Evolutionary conservation across 1,284 basidiomycete genomes (phyloP).

Genomic region (Ustilago cynodontis): DNA sequence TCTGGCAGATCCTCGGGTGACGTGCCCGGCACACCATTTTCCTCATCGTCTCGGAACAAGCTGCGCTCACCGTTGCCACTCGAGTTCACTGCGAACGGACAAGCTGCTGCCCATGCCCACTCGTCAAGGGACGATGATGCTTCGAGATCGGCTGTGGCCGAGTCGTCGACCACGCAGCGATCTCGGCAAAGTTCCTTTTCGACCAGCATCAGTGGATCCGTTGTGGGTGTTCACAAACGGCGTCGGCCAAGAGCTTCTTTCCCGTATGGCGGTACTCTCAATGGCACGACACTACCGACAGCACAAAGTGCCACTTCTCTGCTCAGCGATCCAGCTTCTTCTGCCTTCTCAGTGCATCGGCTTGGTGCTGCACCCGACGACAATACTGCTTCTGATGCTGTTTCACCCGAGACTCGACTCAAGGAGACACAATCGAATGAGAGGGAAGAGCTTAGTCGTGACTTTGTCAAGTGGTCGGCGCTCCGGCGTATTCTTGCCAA

Average conservation of each 20-base stretch:
- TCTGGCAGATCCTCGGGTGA: slow-evolving; percentile 33
- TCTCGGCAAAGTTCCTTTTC: slow-evolving; percentile 55
- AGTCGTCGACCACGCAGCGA: slow-evolving; percentile 35
- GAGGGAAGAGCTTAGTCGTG: slow-evolving; percentile 71
- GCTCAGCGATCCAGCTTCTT: slow-evolving; percentile 33
- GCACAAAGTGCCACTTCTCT: slow-evolving; percentile 31
- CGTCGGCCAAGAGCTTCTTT: slow-evolving; percentile 37
- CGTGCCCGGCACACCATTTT: slow-evolving; percentile 31
- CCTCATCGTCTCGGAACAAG: slow-evolving; percentile 48
- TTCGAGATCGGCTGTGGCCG: slow-evolving; percentile 19
- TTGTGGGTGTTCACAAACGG: slow-evolving; percentile 18
- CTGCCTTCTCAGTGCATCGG: slow-evolving; percentile 15
- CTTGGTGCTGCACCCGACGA: slow-evolving; percentile 5
- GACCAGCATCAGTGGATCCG: slow-evolving; percentile 41
- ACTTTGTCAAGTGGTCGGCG: slow-evolving; percentile 84
- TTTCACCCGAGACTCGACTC: slow-evolving; percentile 7
- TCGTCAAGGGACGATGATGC: slow-evolving; percentile 44
- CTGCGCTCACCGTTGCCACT: slow-evolving; percentile 38
- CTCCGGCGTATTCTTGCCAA: slow-evolving; percentile 76
- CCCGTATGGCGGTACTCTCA: slow-evolving; percentile 32
- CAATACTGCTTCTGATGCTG: background rate
- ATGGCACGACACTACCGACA: slow-evolving; percentile 20
- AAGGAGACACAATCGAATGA: slow-evolving; percentile 45
- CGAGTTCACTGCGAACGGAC: slow-evolving; percentile 31
- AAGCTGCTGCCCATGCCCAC: slow-evolving; percentile 29